Percentiles rank a stretch among this genome's conserved stretches.
Conservation (phyloP, 108 stramenopile species). For the Fragilaria crotonensis region DNA sequence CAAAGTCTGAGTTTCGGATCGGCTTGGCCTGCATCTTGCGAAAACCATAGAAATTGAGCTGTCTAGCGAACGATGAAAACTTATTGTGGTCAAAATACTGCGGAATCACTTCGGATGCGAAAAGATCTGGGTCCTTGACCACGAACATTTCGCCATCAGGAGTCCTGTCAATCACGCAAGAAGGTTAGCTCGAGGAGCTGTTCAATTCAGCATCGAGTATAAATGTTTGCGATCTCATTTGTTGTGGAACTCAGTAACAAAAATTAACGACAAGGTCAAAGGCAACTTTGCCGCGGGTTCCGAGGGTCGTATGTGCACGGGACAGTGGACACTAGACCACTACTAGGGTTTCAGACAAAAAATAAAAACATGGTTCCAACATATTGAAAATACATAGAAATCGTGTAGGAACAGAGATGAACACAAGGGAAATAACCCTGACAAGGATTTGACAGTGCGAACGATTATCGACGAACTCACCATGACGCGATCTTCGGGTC, state of each 20-base stretch:
- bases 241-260: no score
- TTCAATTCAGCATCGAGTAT: no score
- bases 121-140: constrained; percentile 74
- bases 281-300: no score
- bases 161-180: constrained; percentile 32
- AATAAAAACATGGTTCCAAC: no score
- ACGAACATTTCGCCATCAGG: constrained; percentile 78
- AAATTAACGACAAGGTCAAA: no score
- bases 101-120: constrained; percentile 61
- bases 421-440: constrained; percentile 9
- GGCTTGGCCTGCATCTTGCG: constrained; percentile 86
- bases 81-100: constrained; percentile 90
- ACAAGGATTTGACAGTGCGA: no score
- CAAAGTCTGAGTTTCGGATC: constrained; percentile 75
- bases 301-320: no score
- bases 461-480: constrained; percentile 20
- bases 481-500: constrained; percentile 62
- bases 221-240: no score
- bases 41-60: constrained; percentile 77
- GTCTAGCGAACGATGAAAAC: constrained; percentile 42
- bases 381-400: neutral
- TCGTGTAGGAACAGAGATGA: constrained; percentile 6
- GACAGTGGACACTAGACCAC: no score
- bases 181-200: neutral
- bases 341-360: no score